phyloP scores from a whole-genome alignment of 2,329 filamentous ascomycete species.

The Alternaria metachromatica region DNA sequence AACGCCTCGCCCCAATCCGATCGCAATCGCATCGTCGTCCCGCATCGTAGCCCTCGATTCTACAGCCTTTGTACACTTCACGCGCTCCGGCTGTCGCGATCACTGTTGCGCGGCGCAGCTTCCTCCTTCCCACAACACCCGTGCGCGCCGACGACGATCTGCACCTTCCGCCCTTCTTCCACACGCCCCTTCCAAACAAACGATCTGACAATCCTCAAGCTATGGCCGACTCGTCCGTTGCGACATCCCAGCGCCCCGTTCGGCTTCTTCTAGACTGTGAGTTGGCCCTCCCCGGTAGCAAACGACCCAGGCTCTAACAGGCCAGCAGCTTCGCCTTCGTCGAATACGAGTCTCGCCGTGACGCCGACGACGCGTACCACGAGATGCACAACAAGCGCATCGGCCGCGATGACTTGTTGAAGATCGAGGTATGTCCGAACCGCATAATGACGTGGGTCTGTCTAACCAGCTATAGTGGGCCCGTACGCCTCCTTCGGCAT shows the following conservation, averaged over 20 bases:
- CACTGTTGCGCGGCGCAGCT: constrained; percentile 7
- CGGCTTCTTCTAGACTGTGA: constrained; percentile 93
- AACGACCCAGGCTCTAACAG: constrained; percentile 24
- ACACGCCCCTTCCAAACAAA: constrained; percentile 16
- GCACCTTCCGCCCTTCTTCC: constrained; percentile 21
- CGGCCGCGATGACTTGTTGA: constrained; percentile 90
- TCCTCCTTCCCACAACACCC: constrained; percentile 30
- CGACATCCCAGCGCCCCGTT: constrained; percentile 95
- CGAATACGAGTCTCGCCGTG: constrained; percentile 97
- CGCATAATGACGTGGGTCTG: neutral
- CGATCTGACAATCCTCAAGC: constrained; percentile 65
- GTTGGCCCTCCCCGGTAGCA: constrained; percentile 51
- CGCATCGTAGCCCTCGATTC: constrained; percentile 23
- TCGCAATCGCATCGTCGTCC: constrained; percentile 41
- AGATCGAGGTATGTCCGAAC: constrained; percentile 79
- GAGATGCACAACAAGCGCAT: constrained; percentile 99
- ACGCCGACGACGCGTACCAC: constrained; percentile 98
- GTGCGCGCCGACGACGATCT: constrained; percentile 1
- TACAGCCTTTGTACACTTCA: constrained; percentile 11
- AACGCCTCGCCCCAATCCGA: constrained; percentile 47
- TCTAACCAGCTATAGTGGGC: constrained; percentile 76
- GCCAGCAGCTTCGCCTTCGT: constrained; percentile 91
- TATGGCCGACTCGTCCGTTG: constrained; percentile 98
- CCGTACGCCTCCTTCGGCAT: constrained; percentile 94
- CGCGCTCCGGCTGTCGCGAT: neutral